Percentiles rank a stretch among this genome's conserved stretches.
Evolutionary conservation across 192 early-diverging fungal species (phyloP).

Genomic region (Funneliformis mosseae): DNA sequence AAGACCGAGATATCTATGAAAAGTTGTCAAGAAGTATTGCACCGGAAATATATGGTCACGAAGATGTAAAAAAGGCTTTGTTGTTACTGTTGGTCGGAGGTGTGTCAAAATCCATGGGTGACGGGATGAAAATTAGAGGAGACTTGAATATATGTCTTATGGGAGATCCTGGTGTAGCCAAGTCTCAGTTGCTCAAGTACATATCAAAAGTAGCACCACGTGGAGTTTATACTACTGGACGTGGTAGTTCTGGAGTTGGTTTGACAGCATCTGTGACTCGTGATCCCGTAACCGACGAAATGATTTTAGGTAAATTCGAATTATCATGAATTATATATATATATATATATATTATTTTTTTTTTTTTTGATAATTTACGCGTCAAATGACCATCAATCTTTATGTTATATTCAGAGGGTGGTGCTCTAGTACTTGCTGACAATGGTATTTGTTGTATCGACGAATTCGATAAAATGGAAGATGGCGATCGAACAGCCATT

Average conservation of each 20-base stretch:
- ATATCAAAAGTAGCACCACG: constrained; percentile 93
- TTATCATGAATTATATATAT: not conserved
- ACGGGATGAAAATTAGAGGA: constrained; percentile 95
- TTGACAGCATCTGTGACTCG: constrained; percentile 93
- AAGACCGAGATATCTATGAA: constrained; percentile 76
- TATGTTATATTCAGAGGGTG: constrained; percentile 67
- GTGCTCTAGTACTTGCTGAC: constrained; percentile 96
- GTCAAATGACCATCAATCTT: constrained; percentile 79
- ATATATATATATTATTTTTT: no score
- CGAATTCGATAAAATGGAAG: constrained; percentile 99
- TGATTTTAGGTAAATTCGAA: constrained; percentile 69
- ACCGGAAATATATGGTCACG: constrained; percentile 91
- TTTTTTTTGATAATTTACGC: not conserved
- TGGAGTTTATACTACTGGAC: constrained; percentile 95
- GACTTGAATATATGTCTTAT: constrained; percentile 97
- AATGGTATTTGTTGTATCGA: constrained; percentile 99
- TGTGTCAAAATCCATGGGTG: constrained; percentile 77
- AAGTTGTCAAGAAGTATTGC: constrained; percentile 77
- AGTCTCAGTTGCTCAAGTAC: constrained; percentile 95
- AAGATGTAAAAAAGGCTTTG: constrained; percentile 91
- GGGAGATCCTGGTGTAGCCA: constrained; percentile 99
- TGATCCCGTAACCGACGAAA: constrained; percentile 92
- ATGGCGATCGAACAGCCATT: constrained; percentile 92
- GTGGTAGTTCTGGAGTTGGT: constrained; percentile 94
- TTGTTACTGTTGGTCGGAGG: constrained; percentile 83